phyloP scores from a whole-genome alignment of 257 asterid species.

The Hygrophila difformis region DNA sequence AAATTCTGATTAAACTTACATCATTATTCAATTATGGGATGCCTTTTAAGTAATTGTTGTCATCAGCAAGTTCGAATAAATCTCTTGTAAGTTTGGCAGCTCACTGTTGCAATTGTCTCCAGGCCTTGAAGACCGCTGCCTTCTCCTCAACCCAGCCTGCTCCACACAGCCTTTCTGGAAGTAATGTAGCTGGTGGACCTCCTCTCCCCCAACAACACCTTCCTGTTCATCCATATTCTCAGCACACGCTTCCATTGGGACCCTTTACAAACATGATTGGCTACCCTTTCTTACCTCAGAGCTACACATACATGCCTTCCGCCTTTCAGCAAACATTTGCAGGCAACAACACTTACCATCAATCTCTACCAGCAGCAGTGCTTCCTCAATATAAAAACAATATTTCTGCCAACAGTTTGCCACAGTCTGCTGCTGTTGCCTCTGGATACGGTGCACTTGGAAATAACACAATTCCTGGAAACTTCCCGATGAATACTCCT shows the following conservation, averaged over 20 bases:
- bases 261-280: conserved; percentile 75
- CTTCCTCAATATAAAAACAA: conserved; percentile 70
- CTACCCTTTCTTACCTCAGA: conserved; percentile 78
- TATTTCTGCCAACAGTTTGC: conserved; percentile 33
- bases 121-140: conserved; percentile 59
- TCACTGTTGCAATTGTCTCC: conserved; percentile 17
- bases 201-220: conserved; percentile 80
- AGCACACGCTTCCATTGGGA: conserved; percentile 69
- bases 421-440: conserved; percentile 46
- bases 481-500: conserved; percentile 52
- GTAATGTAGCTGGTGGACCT: conserved; percentile 63
- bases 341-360: conserved; percentile 72
- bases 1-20: too few relatives aligned
- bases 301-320: conserved; percentile 80
- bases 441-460: conserved; percentile 52
- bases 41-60: neutral
- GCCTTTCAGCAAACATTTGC: conserved; percentile 80
- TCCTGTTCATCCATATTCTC: conserved; percentile 78
- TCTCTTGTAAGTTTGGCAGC: neutral
- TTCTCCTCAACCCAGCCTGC: conserved; percentile 48
- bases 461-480: conserved; percentile 33
- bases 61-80: too few relatives aligned
- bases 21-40: too few relatives aligned
- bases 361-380: conserved; percentile 61
- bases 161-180: conserved; percentile 47